Evolutionary conservation across 2,329 filamentous ascomycete genomes (phyloP).

Genomic region (Sarocladium kiliense): DNA sequence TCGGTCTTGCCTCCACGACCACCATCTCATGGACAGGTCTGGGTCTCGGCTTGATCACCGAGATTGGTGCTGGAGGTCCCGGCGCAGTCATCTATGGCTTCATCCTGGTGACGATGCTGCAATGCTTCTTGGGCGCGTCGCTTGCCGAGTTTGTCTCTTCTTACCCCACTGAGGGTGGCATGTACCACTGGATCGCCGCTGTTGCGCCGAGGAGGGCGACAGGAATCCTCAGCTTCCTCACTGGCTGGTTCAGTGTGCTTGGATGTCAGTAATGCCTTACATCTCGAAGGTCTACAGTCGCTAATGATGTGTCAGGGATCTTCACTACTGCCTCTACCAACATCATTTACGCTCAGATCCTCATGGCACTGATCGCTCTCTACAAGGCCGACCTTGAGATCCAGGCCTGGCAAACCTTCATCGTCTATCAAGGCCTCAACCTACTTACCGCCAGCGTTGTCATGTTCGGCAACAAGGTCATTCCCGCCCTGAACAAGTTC

Average conservation of each 20-base stretch:
- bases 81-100: slow-evolving; percentile 46
- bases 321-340: slow-evolving; percentile 40
- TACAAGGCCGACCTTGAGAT: slow-evolving; percentile 33
- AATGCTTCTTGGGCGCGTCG: slow-evolving; percentile 39
- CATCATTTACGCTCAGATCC: slow-evolving; percentile 34
- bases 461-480: slow-evolving; percentile 41
- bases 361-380: slow-evolving; percentile 36
- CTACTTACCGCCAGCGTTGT: slow-evolving; percentile 36
- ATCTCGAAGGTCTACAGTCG: too few relatives aligned
- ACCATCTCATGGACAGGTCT: slow-evolving; percentile 46
- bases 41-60: slow-evolving; percentile 38
- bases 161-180: slow-evolving; percentile 43
- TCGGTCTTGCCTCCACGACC: slow-evolving; percentile 43
- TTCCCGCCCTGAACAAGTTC: slow-evolving; percentile 37
- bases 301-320: slow-evolving; percentile 36
- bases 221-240: slow-evolving; percentile 36
- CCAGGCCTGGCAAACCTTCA: slow-evolving; percentile 42
- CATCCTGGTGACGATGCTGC: slow-evolving; percentile 40
- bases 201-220: slow-evolving; percentile 35
- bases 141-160: slow-evolving; percentile 42
- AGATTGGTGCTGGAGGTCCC: slow-evolving; percentile 42
- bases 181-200: slow-evolving; percentile 47
- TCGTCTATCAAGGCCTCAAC: slow-evolving; percentile 38
- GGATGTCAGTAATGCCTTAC: neutral
- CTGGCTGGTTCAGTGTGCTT: slow-evolving; percentile 34